A percentile compares a stretch with the other conserved stretches of the same genome.
Evolutionary conservation across 805 yeast genomes (phyloP).

Genomic region (Suhomyces vadensis): DNA sequence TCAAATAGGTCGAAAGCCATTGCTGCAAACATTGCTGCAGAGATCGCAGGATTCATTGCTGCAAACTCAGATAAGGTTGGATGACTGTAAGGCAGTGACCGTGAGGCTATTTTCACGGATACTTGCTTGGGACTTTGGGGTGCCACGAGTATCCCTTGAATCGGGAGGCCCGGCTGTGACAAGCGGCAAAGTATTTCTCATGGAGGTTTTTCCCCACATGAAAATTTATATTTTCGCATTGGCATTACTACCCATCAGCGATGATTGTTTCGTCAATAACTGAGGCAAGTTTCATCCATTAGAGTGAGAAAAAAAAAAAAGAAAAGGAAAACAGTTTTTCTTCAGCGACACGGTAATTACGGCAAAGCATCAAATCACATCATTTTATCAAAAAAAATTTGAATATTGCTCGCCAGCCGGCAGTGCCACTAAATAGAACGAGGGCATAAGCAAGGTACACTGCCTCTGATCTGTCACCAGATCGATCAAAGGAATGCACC

Average conservation of each 20-base stretch:
- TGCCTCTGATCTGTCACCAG: neutral
- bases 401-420: no score
- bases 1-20: neutral
- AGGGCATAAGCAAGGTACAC: no score
- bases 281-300: neutral
- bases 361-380: neutral
- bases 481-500: neutral
- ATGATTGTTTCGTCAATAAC: no score
- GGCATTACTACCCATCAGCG: no score
- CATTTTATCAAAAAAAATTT: neutral
- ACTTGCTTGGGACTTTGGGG: no score
- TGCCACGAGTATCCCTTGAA: no score
- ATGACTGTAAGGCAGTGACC: neutral
- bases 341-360: neutral
- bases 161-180: no score
- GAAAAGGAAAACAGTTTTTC: neutral
- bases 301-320: neutral
- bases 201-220: no score
- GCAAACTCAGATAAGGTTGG: neutral
- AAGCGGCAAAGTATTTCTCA: no score
- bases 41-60: neutral
- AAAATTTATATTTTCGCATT: no score
- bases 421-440: no score
- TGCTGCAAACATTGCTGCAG: slow-evolving; percentile 3
- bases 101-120: neutral